Base-by-base conservation (phyloP, 2,329 filamentous ascomycete genomes). In the Corynespora cassiicola region DNA sequence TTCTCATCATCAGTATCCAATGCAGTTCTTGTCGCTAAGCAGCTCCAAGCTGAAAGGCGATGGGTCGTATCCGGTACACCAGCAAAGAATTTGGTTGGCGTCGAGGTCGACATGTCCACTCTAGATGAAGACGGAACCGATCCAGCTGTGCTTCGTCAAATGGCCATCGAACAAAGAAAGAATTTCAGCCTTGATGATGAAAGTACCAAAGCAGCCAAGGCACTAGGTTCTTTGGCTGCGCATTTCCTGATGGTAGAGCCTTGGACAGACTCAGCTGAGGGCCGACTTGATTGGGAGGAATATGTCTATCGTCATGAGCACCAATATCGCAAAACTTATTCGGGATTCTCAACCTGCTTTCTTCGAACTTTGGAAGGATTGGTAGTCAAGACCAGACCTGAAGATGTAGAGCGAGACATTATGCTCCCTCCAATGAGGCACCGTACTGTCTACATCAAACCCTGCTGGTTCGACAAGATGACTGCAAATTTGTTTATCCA, bases 11-110 rank as follows among this genome's bases (percentile, higher is more conserved):
- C 80, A 1, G 78, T 69, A 2, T 89, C 82, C 1, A 78, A 74
- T 29, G 79, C 81, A 20, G 74, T 80, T 5, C 63, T 76, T 11
- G 72, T 84, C 7, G 70, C 82, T 5, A 77, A 75, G 33, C 73
- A 85, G 16, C 63, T 77, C 4, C 66, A 61, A 23, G 72, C 90
- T 11, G 85, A 90, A 30, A 81, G 88, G 12, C 82, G 87, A 7
- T 96, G 92, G 92, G 82, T 95, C 4, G 86, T 96, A 1, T 95
- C 88, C 1, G 92, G 92, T 39, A 97, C 92, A 0, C 92, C 92
- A 2, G 90, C 90, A 1, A 85, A 85, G 46, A 88, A 90, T 7
- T 73, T 96, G 0, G 88, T 90, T 39, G 90, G 91, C 0, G 78
- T 90, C 0, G 83, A 89, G 45, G 74, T 85, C 9, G 80, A 80